Base-by-base conservation (phyloP, 225 moss, liverwort and hornwort species). In the Rhytidiadelphus loreus region DNA sequence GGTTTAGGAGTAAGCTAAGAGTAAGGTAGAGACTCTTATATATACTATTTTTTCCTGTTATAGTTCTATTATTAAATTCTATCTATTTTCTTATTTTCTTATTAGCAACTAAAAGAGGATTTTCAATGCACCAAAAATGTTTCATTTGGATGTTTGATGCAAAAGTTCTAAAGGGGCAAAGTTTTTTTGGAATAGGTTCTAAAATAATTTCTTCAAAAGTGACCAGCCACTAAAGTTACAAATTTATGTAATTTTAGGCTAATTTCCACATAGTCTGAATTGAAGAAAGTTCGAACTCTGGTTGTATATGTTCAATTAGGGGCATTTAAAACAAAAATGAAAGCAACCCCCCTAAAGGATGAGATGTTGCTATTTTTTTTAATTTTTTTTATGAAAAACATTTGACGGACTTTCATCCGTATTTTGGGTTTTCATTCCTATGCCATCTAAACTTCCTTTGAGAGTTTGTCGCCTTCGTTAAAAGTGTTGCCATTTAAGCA, bases 401-500 rank as follows among this genome's bases (percentile, higher is more conserved):
- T 0, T 64, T 5, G 6, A 19, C 8, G 3, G 3, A 64, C 5
- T 35, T 2, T 10, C 0, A 0, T 35, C 6, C 2, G 1, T 65
- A 20, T 11, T 37, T 65, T 35, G 11, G 3, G 0, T 35, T 65
- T 65, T 5, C 3, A 64, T 64, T 64, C 35, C 3, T 6, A 2
- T 11, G 9, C 1, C 0, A 65, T 0, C 20, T 6, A 37, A 66
- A 66, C 2, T 12, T 66, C 7, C 2, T 20, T 21, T 1, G 1
- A 11, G 1, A 37, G 2, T 21, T 0, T 1, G 0, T 21, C 3
- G 0, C 21, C 21, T 37, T 37, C 11, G 6, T 66, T 5, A 11
- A 11, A 37, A 66, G 6, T 21, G 6, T 0, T 37, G 6, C 6
- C 11, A 66, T 37, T 35, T 35, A 20, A 11, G 35, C 35, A 35